Evolutionary conservation across 371 early-diverging fungal genomes (phyloP), one percentile per base, ranked within the genome.

Genomic region (Mucor racemosus): DNA sequence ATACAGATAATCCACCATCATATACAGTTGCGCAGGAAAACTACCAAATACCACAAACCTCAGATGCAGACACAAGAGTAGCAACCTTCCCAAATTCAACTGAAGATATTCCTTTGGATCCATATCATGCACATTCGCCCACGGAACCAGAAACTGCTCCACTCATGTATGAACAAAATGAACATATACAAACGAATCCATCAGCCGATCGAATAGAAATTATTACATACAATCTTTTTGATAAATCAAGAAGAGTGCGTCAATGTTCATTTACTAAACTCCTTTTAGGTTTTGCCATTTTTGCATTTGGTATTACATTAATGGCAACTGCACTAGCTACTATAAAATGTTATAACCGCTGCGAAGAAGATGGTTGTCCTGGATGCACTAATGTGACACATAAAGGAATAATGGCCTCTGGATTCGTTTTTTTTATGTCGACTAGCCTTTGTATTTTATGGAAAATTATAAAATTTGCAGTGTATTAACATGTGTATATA

Each of bases 91-190:
- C 48, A 48, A 19, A 19, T 4, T 21, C 50, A 26, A 7, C 13
- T 2, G 50, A 50, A 21, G 50, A 5, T 1, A 50, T 50, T 5
- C 50, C 50, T 21, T 11, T 50, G 4, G 50, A 50, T 26, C 50
- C 50, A 0, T 50, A 50, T 26, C 50, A 50, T 50, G 50, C 50
- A 26, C 19, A 50, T 10, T 4, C 21, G 0, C 21, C 50, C 3
- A 21, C 50, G 7, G 50, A 50, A 19, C 50, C 50, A 50, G 50
- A 50, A 21, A 50, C 50, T 17, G 50, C 50, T 11, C 50, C 50
- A 50, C 26, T 50, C 19, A 50, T 50, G 50, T 11, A 50, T 10
- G 50, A 50, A 11, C 7, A 7, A 0, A 9, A 50, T 26, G 11
- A 9, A 9, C 26, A 11, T 21, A 10, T 21, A 5, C 50, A n/a